Evolutionary conservation across 768 basidiomycete genomes (phyloP), one percentile per base, ranked within the genome.

Genomic region (Leccinum olivaceopallidum): DNA sequence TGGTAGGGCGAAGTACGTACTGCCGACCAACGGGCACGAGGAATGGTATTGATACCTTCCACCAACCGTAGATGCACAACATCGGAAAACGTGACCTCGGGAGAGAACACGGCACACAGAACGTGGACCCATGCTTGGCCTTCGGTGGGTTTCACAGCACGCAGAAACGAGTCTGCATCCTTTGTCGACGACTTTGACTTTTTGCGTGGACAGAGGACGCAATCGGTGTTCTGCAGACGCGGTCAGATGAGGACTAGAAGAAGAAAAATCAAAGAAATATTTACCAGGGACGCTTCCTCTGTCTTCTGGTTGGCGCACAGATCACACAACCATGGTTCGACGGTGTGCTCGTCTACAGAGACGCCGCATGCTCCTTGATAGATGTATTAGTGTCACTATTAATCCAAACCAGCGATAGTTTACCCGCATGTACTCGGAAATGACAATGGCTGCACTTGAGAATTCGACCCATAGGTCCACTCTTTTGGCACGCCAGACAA

Each of bases 51-150:
- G 56, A 97, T 80, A 28, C 93, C 94, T 74, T 98, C 96, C 7
- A 91, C 91, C n/a, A 88, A 75, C 39, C 88, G 85, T 50, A 98
- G 77, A 14, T 83, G 83, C 6, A 78, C 70, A 0, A 92, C 84
- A 67, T 95, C 90, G 24, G 90, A 87, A 72, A 90, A 96, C 5
- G 77, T 81, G n/a, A 95, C 76, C 67, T 98, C 95, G 4, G 89
- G 88, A 30, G 87, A 84, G 76, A 94, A 98, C 1, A 92, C 85
- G 3, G 95, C 85, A 77, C 96, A 98, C 4, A 97, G 75, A 34
- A 95, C 80, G 71, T 98, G 96, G 0, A 87, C 87, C 95, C 95
- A 97, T 58, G 90, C 88, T 72, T 93, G 89, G 10, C 93, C 92
- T 77, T 97, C 95, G 0, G 95, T 96, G 7, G 92, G 92, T 69